Evolutionary conservation across 345 rosid species (phyloP), one percentile per base, ranked within the genome.

Genomic region (Arabidopsis suecica): DNA sequence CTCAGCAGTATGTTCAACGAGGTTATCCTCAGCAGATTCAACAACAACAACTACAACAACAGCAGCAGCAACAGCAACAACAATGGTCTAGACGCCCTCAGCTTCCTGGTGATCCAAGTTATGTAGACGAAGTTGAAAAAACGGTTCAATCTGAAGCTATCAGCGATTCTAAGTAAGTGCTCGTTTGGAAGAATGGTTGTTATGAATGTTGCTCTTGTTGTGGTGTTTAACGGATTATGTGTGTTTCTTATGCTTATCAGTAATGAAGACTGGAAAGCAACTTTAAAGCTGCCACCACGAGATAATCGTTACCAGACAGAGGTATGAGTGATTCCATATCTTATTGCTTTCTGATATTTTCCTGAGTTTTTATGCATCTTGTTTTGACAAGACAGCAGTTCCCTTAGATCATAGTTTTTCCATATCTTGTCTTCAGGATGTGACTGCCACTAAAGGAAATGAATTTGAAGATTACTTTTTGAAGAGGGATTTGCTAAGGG

Each of bases 381-480:
- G 8, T 55, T 64, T 65, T 30, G 71, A 64, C 60, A 91, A 90
- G 32, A 88, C 30, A 5, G 3, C 32, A 13, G 6, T 53, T 72
- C 45, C 22, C 9, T 61, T 36, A 37, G 20, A 51, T 13, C 9
- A 4, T 72, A 7, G 20, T 44, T 38, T 7, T 64, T 55, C 30
- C 32, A 28, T 28, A 3, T 73, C 7, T 25, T 65, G 41, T 65
- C 88, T 30, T 84, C 91, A 14, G 99, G 99, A 95, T 81, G 98
- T 95, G 74, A 95, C 98, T 47, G 98, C 99, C 22, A 95, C 98
- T 1, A 94, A 94, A 76, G 97, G 98, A 78, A 94, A 94, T 72
- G 98, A 94, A 75, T 94, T 94, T 56, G 98, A 94, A 82, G 98
- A 94, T 78, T 91, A 94, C 76, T 94, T 94, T 80, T 78, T 94